Base-by-base conservation (phyloP, 192 early-diverging fungal species). In the Entrophospora sp. region DNA sequence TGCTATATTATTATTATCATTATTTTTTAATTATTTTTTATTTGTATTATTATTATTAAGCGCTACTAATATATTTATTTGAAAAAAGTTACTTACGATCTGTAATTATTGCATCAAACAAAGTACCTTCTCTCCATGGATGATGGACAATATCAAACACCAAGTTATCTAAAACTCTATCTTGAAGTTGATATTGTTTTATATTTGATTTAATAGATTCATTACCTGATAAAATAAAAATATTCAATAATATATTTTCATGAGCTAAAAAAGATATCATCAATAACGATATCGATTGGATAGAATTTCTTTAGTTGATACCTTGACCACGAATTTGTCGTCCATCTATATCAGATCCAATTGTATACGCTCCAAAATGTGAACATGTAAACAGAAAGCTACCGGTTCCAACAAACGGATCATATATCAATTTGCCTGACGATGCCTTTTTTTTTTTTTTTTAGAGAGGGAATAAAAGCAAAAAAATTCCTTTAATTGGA, bases 401-500 rank as follows among this genome's bases (percentile, higher is more conserved):
- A 25, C 91, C 95, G 0, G 96, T 99, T 6, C 96, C 96, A 0
- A 96, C 94, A 82, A 97, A 99, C 24, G 96, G 96, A 73, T 99
- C 96, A 52, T 95, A 87, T 4, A 96, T 83, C 2, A 97, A 69
- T 30, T 86, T 79, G 13, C 92, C 92, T 16, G 82, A 78, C 5
- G 72, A 64, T 30, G 77, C 85, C 81, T 83, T 45, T 45, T 13
- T n/a, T n/a, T n/a, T n/a, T n/a, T n/a, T n/a, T n/a, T n/a, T n/a
- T n/a, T n/a, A n/a, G n/a, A n/a, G 20, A 20, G 36, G 20, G 31
- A n/a, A 37, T 38, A 30, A 20, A 9, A 31, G 64, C 9, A 13
- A 12, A 65, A 43, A 32, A 24, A 60, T 13, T n/a, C n/a, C n/a
- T n/a, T n/a, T n/a, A n/a, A n/a, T n/a, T n/a, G n/a, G n/a, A n/a